A percentile compares a stretch with the other conserved stretches of the same genome.
phyloP scores from a whole-genome alignment of 352 stramenopile species.

The Phytopythium delawarense region DNA sequence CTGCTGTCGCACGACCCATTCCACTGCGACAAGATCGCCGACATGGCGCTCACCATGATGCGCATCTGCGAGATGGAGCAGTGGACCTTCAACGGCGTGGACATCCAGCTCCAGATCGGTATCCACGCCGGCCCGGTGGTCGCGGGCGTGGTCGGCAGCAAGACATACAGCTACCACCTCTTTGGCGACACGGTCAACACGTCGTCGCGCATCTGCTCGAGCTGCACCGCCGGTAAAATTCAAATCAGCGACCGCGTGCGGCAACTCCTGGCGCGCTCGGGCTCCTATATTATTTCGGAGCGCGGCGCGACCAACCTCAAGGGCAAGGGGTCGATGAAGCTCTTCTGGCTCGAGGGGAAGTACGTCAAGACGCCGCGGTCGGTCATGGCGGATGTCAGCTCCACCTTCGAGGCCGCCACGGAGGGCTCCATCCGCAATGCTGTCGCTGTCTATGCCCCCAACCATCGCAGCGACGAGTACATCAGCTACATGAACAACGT shows the following conservation, averaged over 20 bases:
- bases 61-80: constrained; percentile 60
- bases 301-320: constrained; percentile 69
- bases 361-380: constrained; percentile 9
- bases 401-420: constrained; percentile 32
- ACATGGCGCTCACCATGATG: constrained; percentile 79
- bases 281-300: constrained; percentile 49
- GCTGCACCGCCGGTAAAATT: constrained; percentile 51
- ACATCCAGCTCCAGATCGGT: constrained; percentile 80
- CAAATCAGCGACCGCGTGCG: constrained; percentile 60
- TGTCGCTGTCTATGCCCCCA: constrained; percentile 12
- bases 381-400: constrained; percentile 19
- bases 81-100: constrained; percentile 64
- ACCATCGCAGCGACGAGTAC: constrained; percentile 56
- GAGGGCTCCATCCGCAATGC: constrained; percentile 48
- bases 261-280: constrained; percentile 40
- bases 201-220: constrained; percentile 77
- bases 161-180: constrained; percentile 81
- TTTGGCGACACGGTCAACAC: constrained; percentile 86
- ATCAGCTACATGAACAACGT: constrained; percentile 60
- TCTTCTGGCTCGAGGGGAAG: constrained; percentile 70
- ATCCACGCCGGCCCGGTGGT: constrained; percentile 80
- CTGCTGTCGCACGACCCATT: constrained; percentile 61
- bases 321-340: constrained; percentile 62
- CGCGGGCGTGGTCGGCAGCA: constrained; percentile 77
- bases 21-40: constrained; percentile 66